Evolutionary conservation across 192 early-diverging fungal genomes (phyloP).

Genomic region (Piromyces finnis): DNA sequence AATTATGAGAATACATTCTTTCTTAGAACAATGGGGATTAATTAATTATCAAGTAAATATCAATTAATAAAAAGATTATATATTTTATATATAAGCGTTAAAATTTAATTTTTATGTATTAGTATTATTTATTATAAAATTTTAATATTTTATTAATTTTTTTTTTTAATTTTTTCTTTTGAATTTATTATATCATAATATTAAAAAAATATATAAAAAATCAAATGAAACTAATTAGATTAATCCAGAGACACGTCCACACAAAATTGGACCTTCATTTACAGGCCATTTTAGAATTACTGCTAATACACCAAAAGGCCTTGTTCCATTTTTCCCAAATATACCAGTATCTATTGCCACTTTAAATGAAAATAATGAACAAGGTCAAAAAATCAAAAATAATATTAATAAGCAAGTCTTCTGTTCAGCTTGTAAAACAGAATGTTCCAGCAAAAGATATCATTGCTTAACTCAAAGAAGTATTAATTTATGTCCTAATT

Average conservation of each 20-base stretch:
- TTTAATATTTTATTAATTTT: no score
- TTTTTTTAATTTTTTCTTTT: no score
- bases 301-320: constrained; percentile 83
- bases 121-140: no score
- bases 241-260: constrained; percentile 82
- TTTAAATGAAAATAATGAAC: background rate
- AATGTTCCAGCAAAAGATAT: constrained; percentile 61
- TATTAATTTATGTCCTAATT: constrained; percentile 67
- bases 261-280: constrained; percentile 79
- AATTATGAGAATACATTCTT: constrained; percentile 94
- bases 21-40: constrained; percentile 97
- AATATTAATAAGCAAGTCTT: background rate
- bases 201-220: no score
- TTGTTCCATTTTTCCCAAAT: constrained; percentile 70
- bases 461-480: constrained; percentile 54
- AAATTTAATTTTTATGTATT: no score
- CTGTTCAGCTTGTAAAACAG: constrained; percentile 71
- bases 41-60: constrained; percentile 86
- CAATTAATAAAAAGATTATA: no score
- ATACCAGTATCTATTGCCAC: constrained; percentile 3
- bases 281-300: constrained; percentile 96
- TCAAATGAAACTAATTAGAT: constrained; percentile 21
- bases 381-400: background rate
- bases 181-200: no score
- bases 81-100: no score